Evolutionary conservation across 345 rosid species (phyloP).

Genomic region (Hypericum androsaemum): DNA sequence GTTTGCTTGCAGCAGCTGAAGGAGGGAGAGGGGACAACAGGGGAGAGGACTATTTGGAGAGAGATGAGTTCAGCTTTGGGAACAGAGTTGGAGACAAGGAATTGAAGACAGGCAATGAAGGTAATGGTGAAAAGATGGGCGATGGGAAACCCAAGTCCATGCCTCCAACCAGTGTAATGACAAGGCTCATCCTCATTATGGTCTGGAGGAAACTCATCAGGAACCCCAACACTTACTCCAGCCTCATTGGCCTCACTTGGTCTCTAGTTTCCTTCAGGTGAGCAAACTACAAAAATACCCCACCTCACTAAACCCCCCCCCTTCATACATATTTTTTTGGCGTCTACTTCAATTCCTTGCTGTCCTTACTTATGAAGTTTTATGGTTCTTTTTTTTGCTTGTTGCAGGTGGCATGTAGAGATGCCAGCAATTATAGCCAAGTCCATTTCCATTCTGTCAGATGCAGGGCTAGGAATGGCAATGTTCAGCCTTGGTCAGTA

Average conservation of each 20-base stretch:
- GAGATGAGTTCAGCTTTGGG: constrained; percentile 74
- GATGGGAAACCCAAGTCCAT: constrained; percentile 52
- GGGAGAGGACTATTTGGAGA: constrained; percentile 47
- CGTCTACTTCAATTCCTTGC: neutral
- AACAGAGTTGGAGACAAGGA: constrained; percentile 47
- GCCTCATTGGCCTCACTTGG: constrained; percentile 90
- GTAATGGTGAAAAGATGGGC: constrained; percentile 13
- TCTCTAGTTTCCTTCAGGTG: constrained; percentile 86
- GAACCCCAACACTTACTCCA: constrained; percentile 94
- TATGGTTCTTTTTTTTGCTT: constrained; percentile 1
- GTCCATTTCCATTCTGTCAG: constrained; percentile 96
- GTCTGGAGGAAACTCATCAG: constrained; percentile 99
- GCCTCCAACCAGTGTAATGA: constrained; percentile 98
- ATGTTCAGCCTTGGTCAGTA: constrained; percentile 99
- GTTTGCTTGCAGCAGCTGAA: constrained; percentile 20
- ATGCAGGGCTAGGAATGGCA: constrained; percentile 99
- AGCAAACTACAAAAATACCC: neutral
- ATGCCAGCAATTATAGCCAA: constrained; percentile 95
- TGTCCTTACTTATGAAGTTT: neutral
- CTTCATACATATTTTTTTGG: constrained; percentile 3
- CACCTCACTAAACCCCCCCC: constrained; percentile 9
- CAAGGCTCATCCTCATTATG: constrained; percentile 95
- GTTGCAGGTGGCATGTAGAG: constrained; percentile 74
- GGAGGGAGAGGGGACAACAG: constrained; percentile 26
- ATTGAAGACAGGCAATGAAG: constrained; percentile 27